These are phyloP conservation scores for Lichtheimia corymbifera DNA, from an alignment of 371 early-diverging fungal species.

Conservation along the genomic window DNA sequence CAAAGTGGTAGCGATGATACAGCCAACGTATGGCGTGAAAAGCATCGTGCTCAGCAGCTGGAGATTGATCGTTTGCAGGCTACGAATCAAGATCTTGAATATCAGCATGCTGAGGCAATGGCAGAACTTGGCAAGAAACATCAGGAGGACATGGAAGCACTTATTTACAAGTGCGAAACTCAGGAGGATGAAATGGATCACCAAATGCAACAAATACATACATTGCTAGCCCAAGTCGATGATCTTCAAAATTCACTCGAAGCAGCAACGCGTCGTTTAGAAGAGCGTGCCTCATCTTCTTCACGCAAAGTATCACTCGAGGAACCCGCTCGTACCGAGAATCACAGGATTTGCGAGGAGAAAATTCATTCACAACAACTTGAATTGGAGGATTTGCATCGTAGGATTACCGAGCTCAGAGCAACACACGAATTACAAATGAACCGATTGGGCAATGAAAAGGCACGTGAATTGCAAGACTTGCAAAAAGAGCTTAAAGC, in stretches of 20 bases:
- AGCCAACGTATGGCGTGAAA: slow-evolving; percentile 42
- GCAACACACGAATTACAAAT: slow-evolving; percentile 30
- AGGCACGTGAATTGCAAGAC: slow-evolving; percentile 28
- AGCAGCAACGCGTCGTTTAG: slow-evolving; percentile 38
- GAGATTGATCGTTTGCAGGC: slow-evolving; percentile 34
- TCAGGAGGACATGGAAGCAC: slow-evolving; percentile 13
- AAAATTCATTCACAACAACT: slow-evolving; percentile 25
- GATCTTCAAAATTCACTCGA: slow-evolving; percentile 41
- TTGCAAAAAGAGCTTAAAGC: slow-evolving; percentile 11
- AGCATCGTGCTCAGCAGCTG: slow-evolving; percentile 36
- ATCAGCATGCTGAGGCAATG: slow-evolving; percentile 15
- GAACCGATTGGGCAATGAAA: slow-evolving; percentile 33
- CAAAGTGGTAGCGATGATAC: slow-evolving; percentile 45
- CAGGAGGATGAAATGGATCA: slow-evolving; percentile 24
- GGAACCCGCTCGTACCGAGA: slow-evolving; percentile 1
- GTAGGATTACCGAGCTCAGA: slow-evolving; percentile 22
- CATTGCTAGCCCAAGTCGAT: slow-evolving; percentile 30
- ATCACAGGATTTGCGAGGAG: slow-evolving; percentile 27
- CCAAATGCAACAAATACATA: slow-evolving; percentile 32
- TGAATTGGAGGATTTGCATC: slow-evolving; percentile 31
- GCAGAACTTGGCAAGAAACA: slow-evolving; percentile 3
- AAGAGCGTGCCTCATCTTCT: slow-evolving; percentile 4
- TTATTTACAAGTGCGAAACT: slow-evolving; percentile 16
- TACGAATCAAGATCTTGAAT: slow-evolving; percentile 14
- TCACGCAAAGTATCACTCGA: slow-evolving; percentile 20